A percentile compares a stretch with the other conserved stretches of the same genome.
phyloP scores from a whole-genome alignment of 1,284 basidiomycete species.

The Pterulicium gracile region DNA sequence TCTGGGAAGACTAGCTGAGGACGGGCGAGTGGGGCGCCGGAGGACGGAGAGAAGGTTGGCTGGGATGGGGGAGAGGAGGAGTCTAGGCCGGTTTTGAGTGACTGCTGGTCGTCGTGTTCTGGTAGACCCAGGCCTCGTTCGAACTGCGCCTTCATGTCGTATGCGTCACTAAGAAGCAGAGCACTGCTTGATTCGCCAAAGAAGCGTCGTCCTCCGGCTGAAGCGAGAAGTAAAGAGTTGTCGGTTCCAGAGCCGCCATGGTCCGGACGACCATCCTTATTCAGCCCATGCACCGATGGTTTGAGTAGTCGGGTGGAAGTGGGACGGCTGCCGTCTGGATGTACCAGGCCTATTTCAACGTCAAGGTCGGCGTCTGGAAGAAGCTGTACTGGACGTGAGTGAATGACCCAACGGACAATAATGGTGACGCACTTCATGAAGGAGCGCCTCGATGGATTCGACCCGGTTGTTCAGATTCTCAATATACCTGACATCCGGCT shows the following conservation, averaged over 20 bases:
- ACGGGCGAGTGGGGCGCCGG: no score
- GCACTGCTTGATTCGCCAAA: conserved; percentile 66
- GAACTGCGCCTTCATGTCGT: conserved; percentile 54
- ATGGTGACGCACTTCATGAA: neutral
- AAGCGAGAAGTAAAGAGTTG: no score
- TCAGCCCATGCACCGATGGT: no score
- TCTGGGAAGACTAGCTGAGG: conserved; percentile 39
- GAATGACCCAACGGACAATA: conserved; percentile 1
- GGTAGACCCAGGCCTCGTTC: conserved; percentile 19
- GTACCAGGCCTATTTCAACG: conserved; percentile 27
- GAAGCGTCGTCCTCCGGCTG: conserved; percentile 27
- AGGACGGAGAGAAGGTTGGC: neutral
- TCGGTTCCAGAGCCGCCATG: neutral
- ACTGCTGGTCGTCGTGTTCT: neutral
- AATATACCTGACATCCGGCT: conserved; percentile 40
- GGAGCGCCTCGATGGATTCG: neutral
- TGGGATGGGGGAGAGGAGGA: neutral
- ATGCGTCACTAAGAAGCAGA: conserved; percentile 52
- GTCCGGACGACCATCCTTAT: neutral
- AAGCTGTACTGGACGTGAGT: conserved; percentile 21
- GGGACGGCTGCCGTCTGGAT: no score
- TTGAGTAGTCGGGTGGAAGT: no score
- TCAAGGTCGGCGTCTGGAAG: conserved; percentile 41
- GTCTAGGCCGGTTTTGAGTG: neutral
- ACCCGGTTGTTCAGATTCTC: conserved; percentile 46